Conservation (phyloP, 148 eudicot species). For the Pharnaceum exiguum region DNA sequence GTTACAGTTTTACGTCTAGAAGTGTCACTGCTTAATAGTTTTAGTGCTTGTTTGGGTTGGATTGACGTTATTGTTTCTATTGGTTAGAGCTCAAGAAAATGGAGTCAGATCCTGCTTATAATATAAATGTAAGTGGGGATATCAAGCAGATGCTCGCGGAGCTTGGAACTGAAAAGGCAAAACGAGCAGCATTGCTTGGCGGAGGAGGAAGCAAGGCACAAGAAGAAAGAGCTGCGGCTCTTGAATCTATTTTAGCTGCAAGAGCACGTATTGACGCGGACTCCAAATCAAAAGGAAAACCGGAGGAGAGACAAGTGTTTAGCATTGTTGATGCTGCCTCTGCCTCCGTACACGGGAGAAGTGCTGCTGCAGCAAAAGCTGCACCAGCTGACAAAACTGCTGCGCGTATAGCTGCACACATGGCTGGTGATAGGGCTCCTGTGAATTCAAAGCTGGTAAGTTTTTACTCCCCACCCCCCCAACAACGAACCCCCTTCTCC, state of each 20-base stretch:
- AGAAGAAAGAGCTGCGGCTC: constrained; percentile 89
- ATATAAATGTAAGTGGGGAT: constrained; percentile 83
- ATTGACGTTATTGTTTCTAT: constrained; percentile 13
- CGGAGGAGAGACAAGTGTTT: constrained; percentile 42
- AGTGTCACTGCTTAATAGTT: background rate
- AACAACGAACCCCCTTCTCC: no score
- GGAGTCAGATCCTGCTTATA: constrained; percentile 83
- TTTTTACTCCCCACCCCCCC: no score
- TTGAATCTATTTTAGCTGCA: constrained; percentile 68
- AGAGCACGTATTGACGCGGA: constrained; percentile 81
- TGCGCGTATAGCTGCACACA: constrained; percentile 93
- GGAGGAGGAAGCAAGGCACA: constrained; percentile 95
- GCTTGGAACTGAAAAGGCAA: constrained; percentile 88
- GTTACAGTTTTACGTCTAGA: no score
- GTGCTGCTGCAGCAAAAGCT: constrained; percentile 91
- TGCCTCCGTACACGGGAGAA: constrained; percentile 97
- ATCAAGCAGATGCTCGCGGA: constrained; percentile 94
- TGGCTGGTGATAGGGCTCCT: constrained; percentile 93
- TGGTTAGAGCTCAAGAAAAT: constrained; percentile 59
- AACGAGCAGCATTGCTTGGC: constrained; percentile 78
- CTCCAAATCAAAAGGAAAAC: constrained; percentile 46
- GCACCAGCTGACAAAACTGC: constrained; percentile 82
- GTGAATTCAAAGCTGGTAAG: constrained; percentile 94
- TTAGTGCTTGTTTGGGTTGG: constrained; percentile 1
- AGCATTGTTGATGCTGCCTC: constrained; percentile 98